A percentile compares a stretch with the other conserved stretches of the same genome.
Conservation (phyloP, 176 grass and related monocot genomes). For the Triticum aestivum region IWGSC_CS_RefSeq_v2.1 NC_057799.1:28562480-28562979, state of each 20-base stretch:
- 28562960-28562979: constrained; percentile 49
- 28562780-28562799: background rate
- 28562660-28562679: constrained; percentile 95
- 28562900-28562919: constrained; percentile 59
- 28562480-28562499: constrained; percentile 80
- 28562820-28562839: constrained; percentile 63
- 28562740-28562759: constrained; percentile 33
- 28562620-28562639: constrained; percentile 48
- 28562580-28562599: constrained; percentile 71
- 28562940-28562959: constrained; percentile 59
- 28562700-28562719: constrained; percentile 96
- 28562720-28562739: constrained; percentile 45
- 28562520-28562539: constrained; percentile 24
- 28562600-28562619: constrained; percentile 74
- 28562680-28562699: constrained; percentile 98
- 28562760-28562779: background rate
- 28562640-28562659: constrained; percentile 71
- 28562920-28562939: constrained; percentile 65
- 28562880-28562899: constrained; percentile 45
- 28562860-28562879: constrained; percentile 46
- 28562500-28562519: constrained; percentile 20
- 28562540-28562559: constrained; percentile 9
- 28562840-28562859: constrained; percentile 41
- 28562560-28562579: constrained; percentile 63
- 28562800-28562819: constrained; percentile 80